Percentiles rank a stretch among this genome's conserved stretches.
These are phyloP conservation scores for Ophiostoma pallidulum DNA, from an alignment of 2,329 filamentous ascomycete genomes.

Conservation along the genomic window DNA sequence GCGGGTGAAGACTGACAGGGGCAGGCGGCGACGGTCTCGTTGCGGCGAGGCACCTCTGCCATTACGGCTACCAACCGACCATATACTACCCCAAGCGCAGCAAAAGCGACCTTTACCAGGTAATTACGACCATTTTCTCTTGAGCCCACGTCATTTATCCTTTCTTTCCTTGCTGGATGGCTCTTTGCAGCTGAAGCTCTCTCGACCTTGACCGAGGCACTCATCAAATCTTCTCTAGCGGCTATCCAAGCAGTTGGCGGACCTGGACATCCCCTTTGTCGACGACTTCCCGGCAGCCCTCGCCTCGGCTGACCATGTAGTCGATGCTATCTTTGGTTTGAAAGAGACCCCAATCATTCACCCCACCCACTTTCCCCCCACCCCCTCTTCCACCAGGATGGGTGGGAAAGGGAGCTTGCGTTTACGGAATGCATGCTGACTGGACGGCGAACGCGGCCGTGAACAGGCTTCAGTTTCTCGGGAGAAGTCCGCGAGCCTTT, in stretches of 20 bases:
- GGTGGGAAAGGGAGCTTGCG: too few species aligned
- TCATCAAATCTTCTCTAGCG: slow-evolving; percentile 42
- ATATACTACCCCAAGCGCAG: slow-evolving; percentile 90
- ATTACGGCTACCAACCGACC: slow-evolving; percentile 83
- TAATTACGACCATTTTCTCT: too few species aligned
- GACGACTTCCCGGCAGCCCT: slow-evolving; percentile 66
- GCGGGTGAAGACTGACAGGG: neutral
- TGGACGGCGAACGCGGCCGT: neutral
- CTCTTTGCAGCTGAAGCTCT: too few species aligned
- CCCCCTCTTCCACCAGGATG: too few species aligned
- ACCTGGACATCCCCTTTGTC: slow-evolving; percentile 74
- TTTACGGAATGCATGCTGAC: too few species aligned
- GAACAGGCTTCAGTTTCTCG: slow-evolving; percentile 75
- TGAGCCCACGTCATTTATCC: too few species aligned
- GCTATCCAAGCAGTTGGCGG: slow-evolving; percentile 72
- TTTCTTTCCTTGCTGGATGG: neutral
- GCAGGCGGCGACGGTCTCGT: slow-evolving; percentile 88
- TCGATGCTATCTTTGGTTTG: slow-evolving; percentile 87
- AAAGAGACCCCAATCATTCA: too few species aligned
- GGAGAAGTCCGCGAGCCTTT: slow-evolving; percentile 93
- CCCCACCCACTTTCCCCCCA: too few species aligned
- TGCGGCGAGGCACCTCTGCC: slow-evolving; percentile 79
- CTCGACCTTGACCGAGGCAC: neutral
- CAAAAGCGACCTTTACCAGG: slow-evolving; percentile 83
- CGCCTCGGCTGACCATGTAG: slow-evolving; percentile 62